Evolutionary conservation across 805 yeast species (phyloP), one percentile per base, ranked within the genome.

Genomic region (Wickerhamomyces queroliae): DNA sequence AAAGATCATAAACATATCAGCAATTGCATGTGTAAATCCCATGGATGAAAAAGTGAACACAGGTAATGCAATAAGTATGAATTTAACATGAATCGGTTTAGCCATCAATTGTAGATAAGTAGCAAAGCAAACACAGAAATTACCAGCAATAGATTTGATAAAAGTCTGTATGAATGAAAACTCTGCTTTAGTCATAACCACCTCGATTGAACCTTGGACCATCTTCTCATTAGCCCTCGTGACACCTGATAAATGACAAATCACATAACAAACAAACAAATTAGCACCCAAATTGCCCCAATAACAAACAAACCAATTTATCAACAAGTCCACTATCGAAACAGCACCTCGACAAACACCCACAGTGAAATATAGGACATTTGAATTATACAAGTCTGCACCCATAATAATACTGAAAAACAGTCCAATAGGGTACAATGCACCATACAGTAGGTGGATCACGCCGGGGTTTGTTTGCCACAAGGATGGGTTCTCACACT

Each of bases 21-120:
- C 95, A 8, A 86, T 88, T 2, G 78, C 77, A 55, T 86, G 95
- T 2, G 86, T 78, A 59, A 78, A 86, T 0, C 95, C 93, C 67
- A 80, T 66, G 1, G 80, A 51, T n/a, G 83, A 91, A 59, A 86
- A 83, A 0, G 90, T 78, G 58, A 83, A 83, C 13, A 85, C 69
- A 1, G 95, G 95, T 17, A 84, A 55, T 12, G 68, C 53, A 64
- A 85, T 72, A 64, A 82, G 61, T 6, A 81, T 35, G 22, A 81
- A 67, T 49, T 82, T 83, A 26, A 86, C 95, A 53, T 86, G 95
- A 9, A 80, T 53, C 0, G 95, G 95, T 53, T 81, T 83, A 7
- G 83, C 84, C 79, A 85, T 74, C 29, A 86, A 63, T 54, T 85
- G 95, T 35, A 85, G 61, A 59, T 83, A 85, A 8, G 84, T 78